Evolutionary conservation across 2,329 filamentous ascomycete genomes (phyloP).

Genomic region (Botrytis pseudocinerea): DNA sequence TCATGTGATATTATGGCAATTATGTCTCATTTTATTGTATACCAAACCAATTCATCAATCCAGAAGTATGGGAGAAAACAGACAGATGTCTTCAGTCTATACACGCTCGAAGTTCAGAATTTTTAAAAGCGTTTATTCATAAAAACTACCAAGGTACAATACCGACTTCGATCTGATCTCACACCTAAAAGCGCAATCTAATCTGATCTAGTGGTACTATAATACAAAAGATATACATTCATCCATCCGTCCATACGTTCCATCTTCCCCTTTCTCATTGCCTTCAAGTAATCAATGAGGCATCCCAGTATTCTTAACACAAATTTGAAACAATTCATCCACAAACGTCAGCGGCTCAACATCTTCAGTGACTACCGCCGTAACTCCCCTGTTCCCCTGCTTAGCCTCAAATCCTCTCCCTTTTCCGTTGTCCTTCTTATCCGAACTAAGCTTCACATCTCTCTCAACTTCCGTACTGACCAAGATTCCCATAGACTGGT

Average conservation of each 20-base stretch:
- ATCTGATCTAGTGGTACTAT: not conserved
- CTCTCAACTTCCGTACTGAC: constrained; percentile 20
- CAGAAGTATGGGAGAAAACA: accelerated
- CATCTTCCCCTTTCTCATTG: not conserved
- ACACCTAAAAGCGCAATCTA: not conserved
- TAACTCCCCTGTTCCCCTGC: constrained; percentile 8
- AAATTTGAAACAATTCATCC: constrained; percentile 24
- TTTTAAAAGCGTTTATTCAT: not conserved
- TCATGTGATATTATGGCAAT: too few relatives aligned
- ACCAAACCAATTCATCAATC: not conserved
- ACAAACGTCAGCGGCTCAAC: constrained; percentile 23
- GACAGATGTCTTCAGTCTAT: not conserved
- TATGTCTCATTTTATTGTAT: not conserved
- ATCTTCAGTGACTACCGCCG: constrained; percentile 12
- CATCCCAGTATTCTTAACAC: constrained; percentile 20
- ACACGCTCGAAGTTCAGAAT: not conserved
- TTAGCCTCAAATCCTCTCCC: not conserved
- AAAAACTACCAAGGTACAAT: not conserved
- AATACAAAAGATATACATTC: not conserved
- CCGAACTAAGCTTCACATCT: constrained; percentile 17
- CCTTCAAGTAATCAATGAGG: not conserved
- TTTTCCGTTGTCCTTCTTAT: not conserved
- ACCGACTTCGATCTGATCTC: not conserved
- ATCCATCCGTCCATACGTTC: not conserved
- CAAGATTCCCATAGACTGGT: constrained; percentile 19